Conservation (phyloP, 2,329 filamentous ascomycete genomes). For the Aspergillus pseudotamarii region DNA sequence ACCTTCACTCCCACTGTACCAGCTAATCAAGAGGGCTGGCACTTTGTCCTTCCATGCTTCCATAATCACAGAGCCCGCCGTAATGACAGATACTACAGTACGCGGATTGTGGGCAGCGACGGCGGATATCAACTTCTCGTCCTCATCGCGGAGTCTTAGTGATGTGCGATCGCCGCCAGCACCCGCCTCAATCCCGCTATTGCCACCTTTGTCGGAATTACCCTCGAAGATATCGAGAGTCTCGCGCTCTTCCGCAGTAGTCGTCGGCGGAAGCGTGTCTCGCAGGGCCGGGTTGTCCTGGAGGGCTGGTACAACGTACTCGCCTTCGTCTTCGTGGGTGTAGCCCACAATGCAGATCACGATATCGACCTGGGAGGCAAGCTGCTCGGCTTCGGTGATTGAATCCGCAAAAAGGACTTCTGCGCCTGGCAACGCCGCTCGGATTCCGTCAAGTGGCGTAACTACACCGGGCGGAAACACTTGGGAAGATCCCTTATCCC, state of each 20-base stretch:
- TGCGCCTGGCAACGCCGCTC: slow-evolving; percentile 4
- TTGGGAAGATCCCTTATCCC: slow-evolving; percentile 15
- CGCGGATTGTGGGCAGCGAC: slow-evolving; percentile 2
- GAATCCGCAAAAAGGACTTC: background rate
- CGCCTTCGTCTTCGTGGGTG: slow-evolving; percentile 14
- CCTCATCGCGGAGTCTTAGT: slow-evolving; percentile 9
- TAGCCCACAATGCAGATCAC: slow-evolving; percentile 18
- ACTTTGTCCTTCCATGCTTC: slow-evolving; percentile 12
- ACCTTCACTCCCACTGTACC: slow-evolving; percentile 16
- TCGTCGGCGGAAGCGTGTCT: background rate
- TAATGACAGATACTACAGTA: slow-evolving; percentile 4
- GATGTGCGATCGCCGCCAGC: slow-evolving; percentile 14
- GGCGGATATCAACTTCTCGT: slow-evolving; percentile 3
- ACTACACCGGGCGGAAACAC: slow-evolving; percentile 13
- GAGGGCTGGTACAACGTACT: slow-evolving; percentile 14
- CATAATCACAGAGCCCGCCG: slow-evolving; percentile 11
- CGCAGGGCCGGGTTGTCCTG: background rate
- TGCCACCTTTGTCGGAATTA: background rate
- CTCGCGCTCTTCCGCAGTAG: background rate
- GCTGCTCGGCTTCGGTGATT: background rate
- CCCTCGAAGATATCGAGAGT: slow-evolving; percentile 4
- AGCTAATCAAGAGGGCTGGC: slow-evolving; percentile 13
- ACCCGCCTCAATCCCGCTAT: slow-evolving; percentile 1
- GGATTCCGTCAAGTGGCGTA: slow-evolving; percentile 10
- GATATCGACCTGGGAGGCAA: slow-evolving; percentile 10